phyloP scores from a whole-genome alignment of 768 basidiomycete species.

The Psilocybe subaeruginosa region DNA sequence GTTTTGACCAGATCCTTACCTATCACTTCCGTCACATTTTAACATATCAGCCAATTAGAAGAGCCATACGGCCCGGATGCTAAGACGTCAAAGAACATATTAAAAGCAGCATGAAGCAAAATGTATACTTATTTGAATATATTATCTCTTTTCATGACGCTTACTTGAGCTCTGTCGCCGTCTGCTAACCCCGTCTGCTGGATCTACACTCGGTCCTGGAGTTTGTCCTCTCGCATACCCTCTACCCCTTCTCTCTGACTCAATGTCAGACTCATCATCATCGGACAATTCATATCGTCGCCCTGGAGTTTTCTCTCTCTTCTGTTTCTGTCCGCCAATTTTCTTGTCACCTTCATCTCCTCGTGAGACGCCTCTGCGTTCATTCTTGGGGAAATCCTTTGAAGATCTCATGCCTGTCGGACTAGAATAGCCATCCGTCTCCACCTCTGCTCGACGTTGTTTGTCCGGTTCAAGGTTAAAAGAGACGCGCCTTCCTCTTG shows the following conservation, averaged over 20 bases:
- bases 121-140: too few species aligned
- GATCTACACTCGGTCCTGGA: conserved; percentile 26
- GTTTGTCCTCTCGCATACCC: conserved; percentile 30
- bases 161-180: not conserved
- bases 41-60: not conserved
- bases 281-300: not conserved
- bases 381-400: not conserved
- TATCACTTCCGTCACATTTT: not conserved
- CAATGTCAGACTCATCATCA: conserved; percentile 5
- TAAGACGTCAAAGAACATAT: not conserved
- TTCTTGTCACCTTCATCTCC: not conserved
- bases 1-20: too few species aligned
- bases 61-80: not conserved
- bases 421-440: conserved; percentile 13
- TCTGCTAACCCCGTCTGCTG: not conserved
- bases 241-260: conserved; percentile 3
- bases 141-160: not conserved
- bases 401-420: conserved; percentile 4
- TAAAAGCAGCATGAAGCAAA: not conserved
- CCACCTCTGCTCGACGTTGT: conserved; percentile 11
- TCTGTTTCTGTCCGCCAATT: not conserved
- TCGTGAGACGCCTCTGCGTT: not conserved
- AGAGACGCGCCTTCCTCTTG: conserved; percentile 59
- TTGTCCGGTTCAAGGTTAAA: conserved; percentile 46
- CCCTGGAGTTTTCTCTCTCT: not conserved